Percentiles rank a stretch among this genome's conserved stretches.
phyloP scores from a whole-genome alignment of 2,329 filamentous ascomycete species.

The Cercospora janseana region DNA sequence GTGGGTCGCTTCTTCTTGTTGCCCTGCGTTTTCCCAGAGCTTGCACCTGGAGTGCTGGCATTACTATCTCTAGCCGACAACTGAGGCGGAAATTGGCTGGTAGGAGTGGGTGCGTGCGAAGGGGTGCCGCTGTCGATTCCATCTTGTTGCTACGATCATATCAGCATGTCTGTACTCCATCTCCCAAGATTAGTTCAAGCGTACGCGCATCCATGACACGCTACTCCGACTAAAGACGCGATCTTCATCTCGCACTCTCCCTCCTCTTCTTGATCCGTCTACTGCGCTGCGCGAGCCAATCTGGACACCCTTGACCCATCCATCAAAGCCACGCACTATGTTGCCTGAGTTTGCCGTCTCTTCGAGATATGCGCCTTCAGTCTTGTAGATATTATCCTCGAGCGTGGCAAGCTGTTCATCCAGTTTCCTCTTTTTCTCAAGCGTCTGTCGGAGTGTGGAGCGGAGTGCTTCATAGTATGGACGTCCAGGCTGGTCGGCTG shows the following conservation, averaged over 20 bases:
- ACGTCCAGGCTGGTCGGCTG: slow-evolving; percentile 48
- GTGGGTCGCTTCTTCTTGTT: slow-evolving; percentile 50
- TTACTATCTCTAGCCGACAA: slow-evolving; percentile 44
- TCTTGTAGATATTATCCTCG: slow-evolving; percentile 80
- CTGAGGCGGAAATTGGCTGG: slow-evolving; percentile 46
- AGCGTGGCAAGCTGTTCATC: slow-evolving; percentile 51
- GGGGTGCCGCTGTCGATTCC: slow-evolving; percentile 40
- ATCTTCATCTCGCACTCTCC: slow-evolving; percentile 65
- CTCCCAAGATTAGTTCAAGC: neutral
- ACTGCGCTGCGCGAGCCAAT: slow-evolving; percentile 41
- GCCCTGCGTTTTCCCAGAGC: slow-evolving; percentile 38
- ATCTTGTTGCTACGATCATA: slow-evolving; percentile 31
- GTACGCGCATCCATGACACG: slow-evolving; percentile 39
- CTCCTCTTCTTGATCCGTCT: slow-evolving; percentile 65
- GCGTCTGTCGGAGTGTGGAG: slow-evolving; percentile 63
- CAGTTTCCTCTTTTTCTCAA: slow-evolving; percentile 63
- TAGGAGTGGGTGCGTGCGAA: slow-evolving; percentile 50
- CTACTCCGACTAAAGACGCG: slow-evolving; percentile 60
- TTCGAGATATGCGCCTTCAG: slow-evolving; percentile 86
- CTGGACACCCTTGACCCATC: slow-evolving; percentile 84
- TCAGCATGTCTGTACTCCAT: slow-evolving; percentile 7
- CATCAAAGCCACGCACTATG: slow-evolving; percentile 96
- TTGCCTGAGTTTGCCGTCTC: slow-evolving; percentile 82
- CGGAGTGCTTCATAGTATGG: slow-evolving; percentile 71
- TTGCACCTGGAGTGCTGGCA: slow-evolving; percentile 42